These are phyloP conservation scores for Blastocystis sp. DNA, from an alignment of 352 stramenopile species.

Conservation along the genomic window DNA sequence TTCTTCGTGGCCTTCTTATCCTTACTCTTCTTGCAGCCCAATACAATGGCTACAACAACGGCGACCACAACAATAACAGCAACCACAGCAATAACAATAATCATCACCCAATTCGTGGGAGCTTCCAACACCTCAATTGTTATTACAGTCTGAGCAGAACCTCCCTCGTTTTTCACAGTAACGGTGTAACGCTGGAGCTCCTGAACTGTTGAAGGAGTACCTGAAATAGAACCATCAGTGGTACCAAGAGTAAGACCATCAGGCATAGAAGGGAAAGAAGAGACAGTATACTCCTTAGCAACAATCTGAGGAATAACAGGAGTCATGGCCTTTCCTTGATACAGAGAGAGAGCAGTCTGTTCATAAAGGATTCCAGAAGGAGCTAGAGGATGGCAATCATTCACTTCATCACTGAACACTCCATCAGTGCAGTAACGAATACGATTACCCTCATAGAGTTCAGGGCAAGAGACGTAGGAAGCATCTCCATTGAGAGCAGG, in stretches of 20 bases:
- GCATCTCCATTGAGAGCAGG: constrained; percentile 26
- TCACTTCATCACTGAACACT: not conserved
- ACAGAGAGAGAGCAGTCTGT: not conserved
- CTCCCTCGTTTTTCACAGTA: not conserved
- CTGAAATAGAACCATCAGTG: not conserved
- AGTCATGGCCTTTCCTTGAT: not conserved
- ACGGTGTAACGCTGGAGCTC: not conserved
- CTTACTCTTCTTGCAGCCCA: constrained; percentile 21
- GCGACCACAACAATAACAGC: constrained; percentile 39
- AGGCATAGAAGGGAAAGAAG: constrained; percentile 17
- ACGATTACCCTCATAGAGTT: not conserved
- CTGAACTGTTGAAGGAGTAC: not conserved
- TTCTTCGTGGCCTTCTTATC: not conserved
- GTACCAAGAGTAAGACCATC: not conserved
- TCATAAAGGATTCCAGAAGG: not conserved
- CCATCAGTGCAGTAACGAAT: constrained; percentile 19
- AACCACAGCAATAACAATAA: constrained; percentile 53
- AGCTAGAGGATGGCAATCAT: not conserved
- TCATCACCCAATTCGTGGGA: constrained; percentile 28
- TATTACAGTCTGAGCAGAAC: not conserved
- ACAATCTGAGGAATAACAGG: not conserved
- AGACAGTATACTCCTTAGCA: not conserved
- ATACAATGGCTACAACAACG: constrained; percentile 16
- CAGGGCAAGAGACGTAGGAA: constrained; percentile 30
- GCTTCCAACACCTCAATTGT: constrained; percentile 6